These are phyloP conservation scores for Lactarius deliciosus DNA, from an alignment of 768 basidiomycete species.

Conservation along the genomic window DNA sequence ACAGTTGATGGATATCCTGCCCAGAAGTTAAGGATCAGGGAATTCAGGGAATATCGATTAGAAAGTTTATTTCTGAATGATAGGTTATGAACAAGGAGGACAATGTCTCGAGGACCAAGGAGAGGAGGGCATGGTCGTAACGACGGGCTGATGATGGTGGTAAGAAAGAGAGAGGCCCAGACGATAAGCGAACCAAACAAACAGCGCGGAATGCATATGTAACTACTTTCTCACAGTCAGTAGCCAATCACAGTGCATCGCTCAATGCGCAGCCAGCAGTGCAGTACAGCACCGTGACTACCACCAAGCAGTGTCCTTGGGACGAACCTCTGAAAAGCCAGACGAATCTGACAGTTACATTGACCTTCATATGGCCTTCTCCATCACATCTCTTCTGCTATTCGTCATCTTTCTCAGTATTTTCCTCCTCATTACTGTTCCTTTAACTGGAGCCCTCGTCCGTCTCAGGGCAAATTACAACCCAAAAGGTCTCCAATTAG, in stretches of 20 bases:
- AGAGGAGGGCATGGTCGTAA: too few species aligned
- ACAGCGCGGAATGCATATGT: conserved; percentile 5
- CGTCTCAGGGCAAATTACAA: conserved; percentile 84
- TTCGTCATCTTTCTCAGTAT: conserved; percentile 58
- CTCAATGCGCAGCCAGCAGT: not conserved
- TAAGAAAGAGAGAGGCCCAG: not conserved
- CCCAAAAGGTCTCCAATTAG: conserved; percentile 79
- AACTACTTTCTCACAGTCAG: conserved; percentile 14
- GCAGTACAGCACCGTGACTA: not conserved
- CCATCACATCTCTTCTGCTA: conserved; percentile 42
- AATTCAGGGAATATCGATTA: not conserved
- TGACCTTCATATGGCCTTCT: conserved; percentile 21
- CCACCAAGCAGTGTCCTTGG: not conserved
- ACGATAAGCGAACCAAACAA: conserved; percentile 2
- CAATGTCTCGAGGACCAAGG: not conserved
- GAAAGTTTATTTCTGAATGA: not conserved
- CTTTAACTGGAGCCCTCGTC: conserved; percentile 58
- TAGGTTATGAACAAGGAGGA: not conserved
- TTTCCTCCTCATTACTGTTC: conserved; percentile 55
- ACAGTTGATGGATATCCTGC: not conserved
- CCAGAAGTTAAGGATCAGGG: not conserved
- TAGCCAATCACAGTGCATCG: not conserved
- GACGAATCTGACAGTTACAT: conserved; percentile 27
- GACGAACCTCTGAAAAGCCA: not conserved
- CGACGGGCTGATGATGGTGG: conserved; percentile 6